A percentile compares a stretch with the other conserved stretches of the same genome.
Evolutionary conservation across 257 asterid species (phyloP).

Genomic region (Solanum habrochaites): DNA sequence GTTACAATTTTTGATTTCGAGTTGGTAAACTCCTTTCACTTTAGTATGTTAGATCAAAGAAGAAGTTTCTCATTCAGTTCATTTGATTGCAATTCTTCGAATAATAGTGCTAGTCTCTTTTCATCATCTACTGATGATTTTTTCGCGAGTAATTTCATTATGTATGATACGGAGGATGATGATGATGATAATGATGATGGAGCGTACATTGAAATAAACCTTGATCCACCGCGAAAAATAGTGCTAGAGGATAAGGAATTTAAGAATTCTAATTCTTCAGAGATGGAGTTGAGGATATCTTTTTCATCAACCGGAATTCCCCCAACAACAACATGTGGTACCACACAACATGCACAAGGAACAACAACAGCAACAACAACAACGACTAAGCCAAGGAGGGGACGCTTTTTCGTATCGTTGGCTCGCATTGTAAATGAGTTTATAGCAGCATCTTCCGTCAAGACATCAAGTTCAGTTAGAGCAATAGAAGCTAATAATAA

Average conservation of each 20-base stretch:
- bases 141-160: not conserved
- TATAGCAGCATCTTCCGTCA: not conserved
- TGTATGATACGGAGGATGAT: not conserved
- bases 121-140: not conserved
- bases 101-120: not conserved
- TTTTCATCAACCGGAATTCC: not conserved
- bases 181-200: not conserved
- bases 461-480: not conserved
- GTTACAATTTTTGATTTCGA: not conserved
- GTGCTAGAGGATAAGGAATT: not conserved
- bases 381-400: not conserved
- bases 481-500: not conserved
- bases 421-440: not conserved
- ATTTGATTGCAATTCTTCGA: not conserved
- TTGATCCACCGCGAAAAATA: not conserved
- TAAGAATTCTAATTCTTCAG: not conserved
- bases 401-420: not conserved
- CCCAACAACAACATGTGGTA: not conserved
- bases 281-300: not conserved
- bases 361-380: not conserved
- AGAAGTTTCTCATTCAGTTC: not conserved
- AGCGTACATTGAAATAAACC: conserved; percentile 1
- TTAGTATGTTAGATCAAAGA: not conserved
- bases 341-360: not conserved
- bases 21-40: not conserved